Base-by-base conservation (phyloP, 768 basidiomycete species). In the Trametes cubensis region DNA sequence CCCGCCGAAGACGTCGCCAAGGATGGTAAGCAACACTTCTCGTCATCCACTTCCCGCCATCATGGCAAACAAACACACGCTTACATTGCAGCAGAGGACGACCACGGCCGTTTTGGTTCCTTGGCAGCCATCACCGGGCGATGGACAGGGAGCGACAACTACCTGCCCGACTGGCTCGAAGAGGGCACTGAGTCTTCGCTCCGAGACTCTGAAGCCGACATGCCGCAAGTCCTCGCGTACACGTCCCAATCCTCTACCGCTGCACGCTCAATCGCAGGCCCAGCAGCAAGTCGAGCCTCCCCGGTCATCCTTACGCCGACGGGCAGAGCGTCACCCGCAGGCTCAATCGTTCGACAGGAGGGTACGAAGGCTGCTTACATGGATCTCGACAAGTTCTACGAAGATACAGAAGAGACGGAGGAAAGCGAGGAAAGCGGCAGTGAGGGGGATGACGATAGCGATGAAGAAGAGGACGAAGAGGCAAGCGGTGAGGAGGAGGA, bases 91-190 rank as follows among this genome's bases (percentile, higher is more conserved):
- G 47, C 64, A 80, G 80, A 71, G 50, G 73, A 79, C 48, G 70
- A 77, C 20, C 73, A 76, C 55, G 72, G 77, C 55, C 75, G 78
- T 23, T 74, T 95, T 28, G 94, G 92, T 23, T 86, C 91, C 2
- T 75, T 92, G 62, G 83, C 82, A 11, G 75, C 85, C 18, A 78
- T 92, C 41, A 84, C 82, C 3, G 83, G 84, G 2, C 85, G 80
- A 70, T 74, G 78, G 13, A 78, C 85, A 71, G 77, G 75, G 5
- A 75, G 79, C 46, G 85, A 87, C 60, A 77, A 72, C 34, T 78
- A 61, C 58, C 74, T 96, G 0, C 92, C 93, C 0, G 92, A 93
- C 67, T 97, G 95, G 95, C 80, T 90, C 6, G 93, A 95, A 72
- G 80, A 84, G 57, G 94, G 94, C 0, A 92, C 92, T 4, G 92